These are phyloP conservation scores for Petunia secreta DNA, from an alignment of 257 asterid species.

Conservation along the genomic window DNA sequence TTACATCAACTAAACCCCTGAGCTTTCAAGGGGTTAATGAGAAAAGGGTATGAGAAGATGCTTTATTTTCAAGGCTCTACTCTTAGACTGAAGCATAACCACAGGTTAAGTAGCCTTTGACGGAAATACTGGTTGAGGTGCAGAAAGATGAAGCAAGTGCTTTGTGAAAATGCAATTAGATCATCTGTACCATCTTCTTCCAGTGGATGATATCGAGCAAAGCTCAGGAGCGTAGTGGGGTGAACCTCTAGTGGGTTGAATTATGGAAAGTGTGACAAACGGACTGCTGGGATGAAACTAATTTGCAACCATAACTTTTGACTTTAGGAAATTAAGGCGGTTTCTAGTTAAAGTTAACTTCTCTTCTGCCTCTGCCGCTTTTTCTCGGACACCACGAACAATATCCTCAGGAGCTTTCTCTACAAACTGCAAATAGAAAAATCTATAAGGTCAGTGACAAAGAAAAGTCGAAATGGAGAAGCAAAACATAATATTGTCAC, in stretches of 20 bases:
- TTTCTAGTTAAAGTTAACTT: slow-evolving; percentile 73
- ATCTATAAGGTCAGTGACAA: slow-evolving; percentile 17
- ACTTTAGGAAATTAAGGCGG: slow-evolving; percentile 66
- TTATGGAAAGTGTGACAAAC: not conserved
- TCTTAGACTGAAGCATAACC: not conserved
- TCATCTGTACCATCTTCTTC: not conserved
- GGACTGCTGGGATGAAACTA: slow-evolving; percentile 29
- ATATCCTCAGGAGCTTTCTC: slow-evolving; percentile 92
- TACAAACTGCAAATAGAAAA: slow-evolving; percentile 58
- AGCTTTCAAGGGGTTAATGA: not conserved
- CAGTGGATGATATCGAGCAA: not conserved
- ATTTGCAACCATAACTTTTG: slow-evolving; percentile 61
- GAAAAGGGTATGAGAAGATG: not conserved
- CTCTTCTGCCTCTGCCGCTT: slow-evolving; percentile 89
- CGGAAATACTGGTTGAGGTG: slow-evolving; percentile 2
- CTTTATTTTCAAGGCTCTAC: not conserved
- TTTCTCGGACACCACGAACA: slow-evolving; percentile 76
- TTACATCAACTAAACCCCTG: not conserved
- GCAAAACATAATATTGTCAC: not conserved
- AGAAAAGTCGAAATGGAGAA: not conserved
- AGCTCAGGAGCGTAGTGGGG: not conserved
- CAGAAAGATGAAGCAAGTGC: slow-evolving; percentile 7
- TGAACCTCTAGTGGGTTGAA: not conserved
- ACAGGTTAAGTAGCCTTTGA: not conserved
- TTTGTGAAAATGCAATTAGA: not conserved